Evolutionary conservation across 371 early-diverging fungal species (phyloP), one percentile per base, ranked within the genome.

Genomic region (Rhizopus arrhizus): DNA sequence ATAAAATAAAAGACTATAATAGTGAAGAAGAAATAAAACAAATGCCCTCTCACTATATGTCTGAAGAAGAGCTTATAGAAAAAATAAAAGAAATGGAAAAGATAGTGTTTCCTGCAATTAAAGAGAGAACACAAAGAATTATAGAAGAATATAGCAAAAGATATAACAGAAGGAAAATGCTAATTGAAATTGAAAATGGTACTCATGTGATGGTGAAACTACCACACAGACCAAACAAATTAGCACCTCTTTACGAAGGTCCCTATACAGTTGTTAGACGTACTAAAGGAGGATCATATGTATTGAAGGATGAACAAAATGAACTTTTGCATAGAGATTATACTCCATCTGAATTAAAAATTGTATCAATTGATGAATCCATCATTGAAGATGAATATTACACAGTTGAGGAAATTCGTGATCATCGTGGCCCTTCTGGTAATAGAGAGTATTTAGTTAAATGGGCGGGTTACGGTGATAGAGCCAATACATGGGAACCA

Each of bases 341-440:
- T 47, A 36, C 15, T 10, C 54, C 58, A 0, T 58, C 54, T 6
- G 64, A 63, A 58, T 34, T 63, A 13, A 63, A 63, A 28, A n/a
- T 58, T 0, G 41, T 63, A 7, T 53, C 16, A 10, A 35, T 58
- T 10, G 58, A 63, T 47, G 57, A 62, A 13, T 8, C 45, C 5
- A 3, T 12, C 0, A 57, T 57, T 6, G 58, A 63, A 12, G 53
- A 63, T 32, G 56, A 51, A 22, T 28, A 22, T 5, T 56, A 35
- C 11, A 54, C 42, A 35, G 33, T 56, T 0, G 55, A 49, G 16
- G 56, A 54, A 3, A n/a, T n/a, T n/a, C n/a, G n/a, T n/a, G n/a
- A n/a, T n/a, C n/a, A n/a, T n/a, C n/a, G n/a, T n/a, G n/a, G n/a
- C n/a, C n/a, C n/a, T n/a, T n/a, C n/a, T n/a, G n/a, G n/a, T n/a